These are phyloP conservation scores for Fonsecaea erecta DNA, from an alignment of 2,329 filamentous ascomycete genomes.

Conservation along the genomic window DNA sequence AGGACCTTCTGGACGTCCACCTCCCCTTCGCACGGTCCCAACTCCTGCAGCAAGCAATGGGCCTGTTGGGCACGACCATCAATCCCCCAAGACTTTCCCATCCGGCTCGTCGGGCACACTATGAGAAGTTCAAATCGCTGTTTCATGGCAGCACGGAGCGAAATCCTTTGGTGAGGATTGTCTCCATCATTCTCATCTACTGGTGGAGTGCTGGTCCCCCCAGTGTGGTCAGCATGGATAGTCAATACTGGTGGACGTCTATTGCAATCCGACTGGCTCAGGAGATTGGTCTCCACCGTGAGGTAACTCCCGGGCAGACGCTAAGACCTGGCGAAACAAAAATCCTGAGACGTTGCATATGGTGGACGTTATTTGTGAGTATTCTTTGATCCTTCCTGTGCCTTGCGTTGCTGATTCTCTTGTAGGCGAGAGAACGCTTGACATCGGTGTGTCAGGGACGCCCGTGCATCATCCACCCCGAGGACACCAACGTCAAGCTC, in stretches of 20 bases:
- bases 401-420: not conserved
- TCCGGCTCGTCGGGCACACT: constrained; percentile 47
- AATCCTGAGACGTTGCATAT: constrained; percentile 45
- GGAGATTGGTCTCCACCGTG: constrained; percentile 52
- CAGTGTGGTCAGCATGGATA: constrained; percentile 47
- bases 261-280: constrained; percentile 52
- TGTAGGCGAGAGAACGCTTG: constrained; percentile 42
- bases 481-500: constrained; percentile 49
- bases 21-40: constrained; percentile 32
- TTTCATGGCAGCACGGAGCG: constrained; percentile 51
- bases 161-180: constrained; percentile 45
- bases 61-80: constrained; percentile 49
- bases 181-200: constrained; percentile 49
- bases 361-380: constrained; percentile 49
- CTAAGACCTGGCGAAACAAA: constrained; percentile 14
- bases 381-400: not conserved
- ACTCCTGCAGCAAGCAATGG: constrained; percentile 44
- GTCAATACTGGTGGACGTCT: constrained; percentile 56
- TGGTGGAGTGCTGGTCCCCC: constrained; percentile 52
- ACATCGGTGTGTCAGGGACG: constrained; percentile 53
- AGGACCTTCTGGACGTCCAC: constrained; percentile 41
- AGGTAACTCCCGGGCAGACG: constrained; percentile 36
- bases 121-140: constrained; percentile 45
- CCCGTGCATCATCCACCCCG: constrained; percentile 51
- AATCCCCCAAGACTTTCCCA: constrained; percentile 50